Base-by-base conservation (phyloP, 768 basidiomycete species). In the Galerina sulciceps region DNA sequence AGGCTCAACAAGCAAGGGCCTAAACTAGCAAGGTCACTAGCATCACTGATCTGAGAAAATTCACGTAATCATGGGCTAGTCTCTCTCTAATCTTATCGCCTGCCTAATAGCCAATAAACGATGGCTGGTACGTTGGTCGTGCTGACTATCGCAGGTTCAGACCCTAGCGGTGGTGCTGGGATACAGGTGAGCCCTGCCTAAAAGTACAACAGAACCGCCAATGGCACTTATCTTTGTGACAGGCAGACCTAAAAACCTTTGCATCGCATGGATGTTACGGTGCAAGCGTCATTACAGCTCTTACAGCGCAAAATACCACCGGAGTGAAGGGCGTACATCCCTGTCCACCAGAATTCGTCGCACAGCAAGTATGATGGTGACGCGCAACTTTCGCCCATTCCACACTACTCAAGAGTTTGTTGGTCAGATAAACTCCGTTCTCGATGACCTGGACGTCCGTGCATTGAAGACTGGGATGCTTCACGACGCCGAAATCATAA, bases 381-480 rank as follows among this genome's bases (percentile, higher is more conserved):
- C 20, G 18, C 22, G 37, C 22, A 15, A 4, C 14, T 17, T 51
- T 49, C 9, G 35, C 11, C 31, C 6, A 18, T 20, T 20, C 49
- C 40, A 23, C 40, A 51, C 49, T 51, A 5, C 37, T 51, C 37
- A 22, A 20, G 23, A 49, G 14, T 6, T 35, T 13, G 36, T 48
- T 63, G n/a, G 20, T 3, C 65, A 95, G 93, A 80, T 96, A 17
- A 70, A 68, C 10, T 85, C 87, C 0, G 83, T 97, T 3, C 69
- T 96, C 23, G 79, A 81, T 11, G 95, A 97, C 68, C 81, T 93
- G 37, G 73, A 85, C 5, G 76, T 93, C 10, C 74, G 79, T 38
- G 89, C 87, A 1, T 84, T 97, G 63, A 98, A 98, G 73, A 91
- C 90, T 0, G 95, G 96, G 11, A 96, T 97, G 96, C 80, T 98